Evolutionary conservation across 805 yeast species (phyloP).

Genomic region (Candida coleopterorum): DNA sequence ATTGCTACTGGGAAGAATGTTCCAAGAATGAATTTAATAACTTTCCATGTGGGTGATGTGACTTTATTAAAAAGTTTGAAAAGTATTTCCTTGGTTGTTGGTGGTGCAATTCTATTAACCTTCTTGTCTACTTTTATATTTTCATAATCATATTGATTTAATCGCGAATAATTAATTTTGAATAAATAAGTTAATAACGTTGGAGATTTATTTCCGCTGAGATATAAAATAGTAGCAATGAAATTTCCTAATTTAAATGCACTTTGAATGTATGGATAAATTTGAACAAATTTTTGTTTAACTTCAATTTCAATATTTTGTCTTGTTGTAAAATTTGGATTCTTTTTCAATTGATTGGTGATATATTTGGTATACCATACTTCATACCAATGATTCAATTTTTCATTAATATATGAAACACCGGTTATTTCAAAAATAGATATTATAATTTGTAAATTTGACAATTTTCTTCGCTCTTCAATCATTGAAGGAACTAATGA

Average conservation of each 20-base stretch:
- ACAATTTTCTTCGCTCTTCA: slow-evolving; percentile 50
- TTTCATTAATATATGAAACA: slow-evolving; percentile 64
- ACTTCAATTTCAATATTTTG: slow-evolving; percentile 25
- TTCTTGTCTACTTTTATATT: slow-evolving; percentile 21
- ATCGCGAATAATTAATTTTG: slow-evolving; percentile 60
- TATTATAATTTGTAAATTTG: slow-evolving; percentile 46
- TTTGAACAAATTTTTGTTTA: slow-evolving; percentile 43
- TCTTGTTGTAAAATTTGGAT: slow-evolving; percentile 15
- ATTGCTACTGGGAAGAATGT: slow-evolving; percentile 76
- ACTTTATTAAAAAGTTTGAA: slow-evolving; percentile 18
- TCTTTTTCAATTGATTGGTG: slow-evolving; percentile 38
- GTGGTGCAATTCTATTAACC: slow-evolving; percentile 37
- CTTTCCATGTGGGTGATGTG: slow-evolving; percentile 26
- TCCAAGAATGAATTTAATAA: slow-evolving; percentile 32
- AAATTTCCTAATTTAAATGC: slow-evolving; percentile 46
- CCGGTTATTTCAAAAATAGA: slow-evolving; percentile 60
- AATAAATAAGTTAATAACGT: slow-evolving; percentile 57
- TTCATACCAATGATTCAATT: slow-evolving; percentile 61
- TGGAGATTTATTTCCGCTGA: slow-evolving; percentile 68
- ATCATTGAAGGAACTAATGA: slow-evolving; percentile 39
- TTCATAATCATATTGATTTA: slow-evolving; percentile 47
- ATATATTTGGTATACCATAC: slow-evolving; percentile 55
- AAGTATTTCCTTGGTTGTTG: slow-evolving; percentile 33
- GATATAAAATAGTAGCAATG: slow-evolving; percentile 54
- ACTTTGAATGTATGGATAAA: slow-evolving; percentile 59